phyloP scores from a whole-genome alignment of 2,329 filamentous ascomycete genomes.

The Grosmannia clavigera region DNA sequence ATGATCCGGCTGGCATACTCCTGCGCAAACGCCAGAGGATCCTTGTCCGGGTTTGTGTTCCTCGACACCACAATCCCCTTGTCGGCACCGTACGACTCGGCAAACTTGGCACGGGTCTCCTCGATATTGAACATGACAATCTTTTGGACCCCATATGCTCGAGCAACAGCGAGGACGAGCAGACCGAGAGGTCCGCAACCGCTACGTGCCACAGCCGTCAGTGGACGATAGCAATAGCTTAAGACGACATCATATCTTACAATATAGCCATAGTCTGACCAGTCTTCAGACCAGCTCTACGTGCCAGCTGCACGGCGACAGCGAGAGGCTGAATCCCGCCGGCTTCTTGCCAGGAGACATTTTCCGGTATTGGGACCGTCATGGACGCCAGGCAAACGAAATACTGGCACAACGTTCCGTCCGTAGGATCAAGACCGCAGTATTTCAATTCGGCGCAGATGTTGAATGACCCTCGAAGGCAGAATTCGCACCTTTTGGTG shows the following conservation, averaged over 20 bases:
- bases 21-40: conserved; percentile 1
- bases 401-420: conserved; percentile 55
- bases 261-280: conserved; percentile 17
- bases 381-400: conserved; percentile 37
- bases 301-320: conserved; percentile 49
- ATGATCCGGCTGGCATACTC: conserved; percentile 7
- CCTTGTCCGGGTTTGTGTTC: conserved; percentile 7
- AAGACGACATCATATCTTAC: conserved; percentile 9
- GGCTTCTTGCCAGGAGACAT: conserved; percentile 48
- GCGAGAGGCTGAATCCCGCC: conserved; percentile 53
- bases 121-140: conserved; percentile 20
- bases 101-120: conserved; percentile 14
- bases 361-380: conserved; percentile 53
- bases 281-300: conserved; percentile 27
- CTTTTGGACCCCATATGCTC: conserved; percentile 16
- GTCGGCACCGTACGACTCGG: conserved; percentile 14
- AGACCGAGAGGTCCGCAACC: conserved; percentile 19
- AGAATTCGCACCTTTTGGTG: conserved; percentile 25
- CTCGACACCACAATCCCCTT: conserved; percentile 11
- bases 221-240: too few relatives aligned
- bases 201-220: conserved; percentile 4
- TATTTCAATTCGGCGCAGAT: conserved; percentile 53
- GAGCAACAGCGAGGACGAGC: conserved; percentile 16
- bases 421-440: conserved; percentile 54
- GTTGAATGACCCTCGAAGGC: conserved; percentile 45